Base-by-base conservation (phyloP, 2,329 filamentous ascomycete genomes). In the Clathrospora elynae region DNA sequence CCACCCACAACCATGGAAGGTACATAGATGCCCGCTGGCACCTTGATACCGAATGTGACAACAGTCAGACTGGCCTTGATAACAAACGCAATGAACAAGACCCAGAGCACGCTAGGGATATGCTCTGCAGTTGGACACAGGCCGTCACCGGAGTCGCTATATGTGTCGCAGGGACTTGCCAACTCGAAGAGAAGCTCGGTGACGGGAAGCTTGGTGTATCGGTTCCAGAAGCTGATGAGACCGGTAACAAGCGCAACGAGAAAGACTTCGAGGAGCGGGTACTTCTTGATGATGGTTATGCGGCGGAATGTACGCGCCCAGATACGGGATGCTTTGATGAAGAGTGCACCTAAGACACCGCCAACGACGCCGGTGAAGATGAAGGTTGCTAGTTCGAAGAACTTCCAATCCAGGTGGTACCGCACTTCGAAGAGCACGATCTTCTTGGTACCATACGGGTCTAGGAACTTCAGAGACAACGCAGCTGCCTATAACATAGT, bases 1-100 rank as follows among this genome's bases (percentile, higher is more conserved):
- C 93, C 93, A 53, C 93, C 93, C 12, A 97, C 90, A 18, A 97
- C 93, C 93, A 99, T 99, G 59, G 92, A 96, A 3, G 93, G 93
- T 2, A 99, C 91, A 60, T 99, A 99, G 57, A 99, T 96, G 51
- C 93, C 93, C 1, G 92, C 90, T 7, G 93, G 93, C 0, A 97
- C 85, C 78, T 97, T 97, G 64, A 96, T 91, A 17, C 92, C 92
- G 71, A 97, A 97, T 0, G 92, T 96, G 53, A 96, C 85, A 31
- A 87, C 85, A 0, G 93, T 97, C 28, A 99, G 73, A 31, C 92
- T 77, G 0, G 89, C 87, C 67, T 99, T 99, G 73, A 97, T 86
- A 17, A 96, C 72, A 53, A 97, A 93, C 0, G 92, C 92, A 12
- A 85, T 71, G 9, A 86, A 74, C 1, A 99, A 76, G 42, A 84